Evolutionary conservation across 2,329 filamentous ascomycete species (phyloP), one percentile per base, ranked within the genome.

Genomic region (Ophiocordyceps unilateralis): DNA sequence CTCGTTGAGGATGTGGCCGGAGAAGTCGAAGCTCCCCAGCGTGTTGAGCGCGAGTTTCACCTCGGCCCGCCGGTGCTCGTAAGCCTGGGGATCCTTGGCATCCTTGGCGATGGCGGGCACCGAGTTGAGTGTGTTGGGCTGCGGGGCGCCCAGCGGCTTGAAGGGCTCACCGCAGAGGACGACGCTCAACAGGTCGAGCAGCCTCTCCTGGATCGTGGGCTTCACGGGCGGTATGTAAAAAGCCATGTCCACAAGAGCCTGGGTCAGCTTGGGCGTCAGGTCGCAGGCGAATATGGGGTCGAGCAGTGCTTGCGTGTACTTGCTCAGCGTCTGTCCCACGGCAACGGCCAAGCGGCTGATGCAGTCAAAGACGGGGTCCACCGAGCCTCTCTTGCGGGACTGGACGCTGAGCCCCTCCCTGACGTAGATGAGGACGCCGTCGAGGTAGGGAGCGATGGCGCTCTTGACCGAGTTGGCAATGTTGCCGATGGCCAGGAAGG

Each of bases 221-320:
- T 93, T 91, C 45, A 95, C 86, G 0, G 93, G 87, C 0, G 89
- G 91, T 40, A 98, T 95, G 57, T 98, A 96, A 57, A 96, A 93
- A 23, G 91, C 91, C 84, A 98, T 95, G 55, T 98, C 93, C 20
- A 96, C 88, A 43, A 98, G 69, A 3, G 93, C 93, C 58, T 96
- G 88, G 0, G 89, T 95, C 21, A 98, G 72, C 50, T 93, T 91
- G 44, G 89, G 83, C 32, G 87, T 95, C 42, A 98, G 70, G 41
- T 93, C 91, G 57, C 91, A 98, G 15, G 86, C 88, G 61, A 98
- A 98, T 46, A 98, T 95, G 11, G 93, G 88, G 52, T 95, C 89
- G 10, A 98, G 72, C 23, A 98, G 67, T 12, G 88, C 84, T 57
- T 95, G 88, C 78, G 98, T 95, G 58, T 96, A 95, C 63, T 96